Conservation (phyloP, 345 rosid species). For the Dipteronia dyeriana region DNA sequence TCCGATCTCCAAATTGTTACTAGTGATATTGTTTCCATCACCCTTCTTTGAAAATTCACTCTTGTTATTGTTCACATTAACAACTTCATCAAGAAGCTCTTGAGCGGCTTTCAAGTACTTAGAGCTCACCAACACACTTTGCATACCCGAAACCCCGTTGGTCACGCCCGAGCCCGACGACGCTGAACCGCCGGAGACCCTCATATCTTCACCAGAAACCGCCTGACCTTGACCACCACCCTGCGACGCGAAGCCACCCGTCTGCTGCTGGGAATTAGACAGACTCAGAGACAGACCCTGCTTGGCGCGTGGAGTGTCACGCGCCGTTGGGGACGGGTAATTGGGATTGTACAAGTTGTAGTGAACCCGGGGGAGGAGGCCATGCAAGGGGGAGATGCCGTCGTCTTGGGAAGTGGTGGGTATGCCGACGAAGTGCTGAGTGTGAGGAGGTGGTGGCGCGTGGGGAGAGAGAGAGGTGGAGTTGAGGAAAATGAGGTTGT, state of each 20-base stretch:
- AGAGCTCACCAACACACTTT: conserved; percentile 70
- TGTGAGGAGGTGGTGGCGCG: conserved; percentile 38
- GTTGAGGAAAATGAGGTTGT: conserved; percentile 58
- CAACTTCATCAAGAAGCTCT: conserved; percentile 93
- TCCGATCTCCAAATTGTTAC: conserved; percentile 41
- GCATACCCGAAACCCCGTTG: conserved; percentile 63
- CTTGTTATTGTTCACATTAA: conserved; percentile 55
- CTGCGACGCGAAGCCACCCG: conserved; percentile 55
- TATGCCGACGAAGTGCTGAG: conserved; percentile 86
- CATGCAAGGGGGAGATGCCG: conserved; percentile 67
- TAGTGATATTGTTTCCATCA: conserved; percentile 32
- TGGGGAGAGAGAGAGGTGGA: conserved; percentile 41
- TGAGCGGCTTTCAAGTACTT: conserved; percentile 94
- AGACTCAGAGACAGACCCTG: conserved; percentile 83
- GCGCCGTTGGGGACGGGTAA: conserved; percentile 52
- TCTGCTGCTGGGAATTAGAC: conserved; percentile 71
- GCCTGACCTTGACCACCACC: conserved; percentile 42
- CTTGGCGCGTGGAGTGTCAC: conserved; percentile 74
- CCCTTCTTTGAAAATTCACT: conserved; percentile 46
- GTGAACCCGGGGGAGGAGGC: conserved; percentile 75
- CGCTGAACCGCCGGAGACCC: conserved; percentile 56
- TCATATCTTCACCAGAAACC: conserved; percentile 47
- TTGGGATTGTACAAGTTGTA: conserved; percentile 69
- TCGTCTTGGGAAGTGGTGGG: conserved; percentile 53
- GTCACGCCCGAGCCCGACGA: conserved; percentile 80